Evolutionary conservation across 2,329 filamentous ascomycete genomes (phyloP).

Genomic region (Monosporascus sp.): DNA sequence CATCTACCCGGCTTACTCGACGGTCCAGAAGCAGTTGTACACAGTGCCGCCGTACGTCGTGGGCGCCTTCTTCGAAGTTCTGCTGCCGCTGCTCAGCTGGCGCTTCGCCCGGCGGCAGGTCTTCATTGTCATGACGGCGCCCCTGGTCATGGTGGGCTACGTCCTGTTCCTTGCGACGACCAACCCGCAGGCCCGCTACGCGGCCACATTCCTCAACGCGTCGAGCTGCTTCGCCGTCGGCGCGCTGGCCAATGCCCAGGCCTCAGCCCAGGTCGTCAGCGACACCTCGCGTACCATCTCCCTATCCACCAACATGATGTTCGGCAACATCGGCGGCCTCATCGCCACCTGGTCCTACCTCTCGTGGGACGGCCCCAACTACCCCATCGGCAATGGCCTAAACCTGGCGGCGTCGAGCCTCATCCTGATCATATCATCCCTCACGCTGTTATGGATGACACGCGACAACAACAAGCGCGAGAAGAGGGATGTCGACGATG

Average conservation of each 20-base stretch:
- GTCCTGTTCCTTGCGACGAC: constrained; percentile 61
- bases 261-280: constrained; percentile 64
- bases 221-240: constrained; percentile 59
- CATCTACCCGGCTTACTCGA: constrained; percentile 55
- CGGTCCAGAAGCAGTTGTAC: constrained; percentile 61
- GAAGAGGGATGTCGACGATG: constrained; percentile 43
- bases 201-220: constrained; percentile 65
- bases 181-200: constrained; percentile 54
- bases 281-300: constrained; percentile 64
- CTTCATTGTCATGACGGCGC: constrained; percentile 55
- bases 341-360: constrained; percentile 63
- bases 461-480: constrained; percentile 54
- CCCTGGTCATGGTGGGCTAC: constrained; percentile 64
- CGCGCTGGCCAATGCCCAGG: constrained; percentile 61
- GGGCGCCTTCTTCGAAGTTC: constrained; percentile 60
- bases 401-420: constrained; percentile 55
- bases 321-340: constrained; percentile 67
- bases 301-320: constrained; percentile 64
- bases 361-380: constrained; percentile 58
- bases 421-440: constrained; percentile 45
- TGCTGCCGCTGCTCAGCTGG: constrained; percentile 58
- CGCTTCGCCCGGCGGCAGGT: constrained; percentile 53
- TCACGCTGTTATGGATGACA: constrained; percentile 53
- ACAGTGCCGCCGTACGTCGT: constrained; percentile 68
- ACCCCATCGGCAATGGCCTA: constrained; percentile 65